Conservation (phyloP, 75 land plant species). For the Cryptomeria japonica region DNA sequence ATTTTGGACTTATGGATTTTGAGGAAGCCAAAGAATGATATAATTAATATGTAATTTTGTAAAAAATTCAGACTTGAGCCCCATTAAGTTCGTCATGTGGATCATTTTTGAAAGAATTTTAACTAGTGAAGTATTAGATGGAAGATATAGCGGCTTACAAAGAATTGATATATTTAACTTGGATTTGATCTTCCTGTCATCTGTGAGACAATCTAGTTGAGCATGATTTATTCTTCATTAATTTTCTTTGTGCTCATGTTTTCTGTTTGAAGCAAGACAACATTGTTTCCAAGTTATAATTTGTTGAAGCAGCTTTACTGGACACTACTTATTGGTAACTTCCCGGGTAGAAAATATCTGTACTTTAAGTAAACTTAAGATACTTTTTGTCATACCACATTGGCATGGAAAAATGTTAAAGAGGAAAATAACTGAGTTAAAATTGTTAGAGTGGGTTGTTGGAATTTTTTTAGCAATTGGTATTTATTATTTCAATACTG, state of each 20-base stretch:
- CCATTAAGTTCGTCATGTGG: not conserved
- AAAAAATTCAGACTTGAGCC: not conserved
- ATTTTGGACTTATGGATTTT: not conserved
- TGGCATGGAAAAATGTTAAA: not conserved
- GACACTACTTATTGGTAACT: too few species aligned
- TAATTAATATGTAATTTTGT: too few species aligned
- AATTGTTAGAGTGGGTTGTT: not conserved
- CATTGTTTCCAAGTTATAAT: not conserved
- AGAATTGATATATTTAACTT: not conserved
- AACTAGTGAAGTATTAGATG: not conserved
- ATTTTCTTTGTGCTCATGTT: not conserved
- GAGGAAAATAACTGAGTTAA: not conserved
- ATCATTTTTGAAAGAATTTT: not conserved
- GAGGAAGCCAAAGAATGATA: not conserved
- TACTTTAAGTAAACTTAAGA: not conserved
- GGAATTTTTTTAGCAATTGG: not conserved
- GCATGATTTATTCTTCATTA: not conserved
- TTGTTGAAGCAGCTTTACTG: not conserved
- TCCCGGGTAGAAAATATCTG: not conserved
- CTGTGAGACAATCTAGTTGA: not conserved
- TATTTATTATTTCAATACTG: not conserved
- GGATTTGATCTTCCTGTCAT: not conserved
- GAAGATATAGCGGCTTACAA: not conserved
- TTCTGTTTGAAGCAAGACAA: not conserved
- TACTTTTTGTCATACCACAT: not conserved